phyloP scores from a whole-genome alignment of 805 yeast species.

The Candida pini region DNA sequence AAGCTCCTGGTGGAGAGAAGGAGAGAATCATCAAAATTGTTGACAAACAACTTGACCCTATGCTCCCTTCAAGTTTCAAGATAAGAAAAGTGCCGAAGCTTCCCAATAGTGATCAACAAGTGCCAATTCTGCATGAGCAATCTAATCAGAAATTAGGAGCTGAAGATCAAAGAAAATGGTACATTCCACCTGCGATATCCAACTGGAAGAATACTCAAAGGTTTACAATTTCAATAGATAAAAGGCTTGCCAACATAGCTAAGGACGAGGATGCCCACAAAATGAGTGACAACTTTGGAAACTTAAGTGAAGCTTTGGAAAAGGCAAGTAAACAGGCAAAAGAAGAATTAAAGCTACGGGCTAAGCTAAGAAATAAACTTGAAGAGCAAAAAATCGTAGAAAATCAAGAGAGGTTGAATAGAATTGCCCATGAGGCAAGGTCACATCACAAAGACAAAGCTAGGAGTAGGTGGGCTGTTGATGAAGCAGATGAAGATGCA shows the following conservation, averaged over 20 bases:
- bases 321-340: slow-evolving; percentile 60
- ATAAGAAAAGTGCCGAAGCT: slow-evolving; percentile 67
- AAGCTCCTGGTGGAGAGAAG: slow-evolving; percentile 24
- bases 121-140: slow-evolving; percentile 64
- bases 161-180: slow-evolving; percentile 77
- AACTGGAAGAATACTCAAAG: slow-evolving; percentile 96
- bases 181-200: slow-evolving; percentile 85
- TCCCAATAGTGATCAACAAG: slow-evolving; percentile 48
- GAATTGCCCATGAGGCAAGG: slow-evolving; percentile 46
- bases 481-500: slow-evolving; percentile 11
- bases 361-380: slow-evolving; percentile 40
- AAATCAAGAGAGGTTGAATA: slow-evolving; percentile 46
- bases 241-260: slow-evolving; percentile 56
- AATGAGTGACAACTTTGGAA: slow-evolving; percentile 53
- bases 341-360: slow-evolving; percentile 46
- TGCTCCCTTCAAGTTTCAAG: slow-evolving; percentile 75
- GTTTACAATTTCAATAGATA: slow-evolving; percentile 74
- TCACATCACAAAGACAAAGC: slow-evolving; percentile 20
- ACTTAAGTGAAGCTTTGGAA: slow-evolving; percentile 66
- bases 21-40: slow-evolving; percentile 56
- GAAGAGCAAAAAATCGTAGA: slow-evolving; percentile 45
- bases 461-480: slow-evolving; percentile 12
- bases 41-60: slow-evolving; percentile 71
- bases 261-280: slow-evolving; percentile 30
- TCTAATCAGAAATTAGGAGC: slow-evolving; percentile 49